Evolutionary conservation across 2,329 filamentous ascomycete genomes (phyloP).

Genomic region (Penicillium sp.): DNA sequence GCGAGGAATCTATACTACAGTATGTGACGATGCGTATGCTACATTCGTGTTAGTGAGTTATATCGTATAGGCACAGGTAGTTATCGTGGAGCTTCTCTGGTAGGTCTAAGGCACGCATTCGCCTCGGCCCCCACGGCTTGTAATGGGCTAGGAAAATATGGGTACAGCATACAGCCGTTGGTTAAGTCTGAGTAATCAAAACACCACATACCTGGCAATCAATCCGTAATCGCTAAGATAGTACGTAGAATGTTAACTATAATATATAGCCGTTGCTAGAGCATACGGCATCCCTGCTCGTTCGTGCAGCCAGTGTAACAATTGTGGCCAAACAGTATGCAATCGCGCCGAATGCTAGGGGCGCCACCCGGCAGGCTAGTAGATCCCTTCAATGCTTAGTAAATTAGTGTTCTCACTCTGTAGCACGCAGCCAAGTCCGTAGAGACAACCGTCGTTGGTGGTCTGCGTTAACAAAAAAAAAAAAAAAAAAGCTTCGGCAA

Average conservation of each 20-base stretch:
- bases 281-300: background rate
- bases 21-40: too few relatives aligned
- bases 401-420: background rate
- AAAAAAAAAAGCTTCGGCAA: background rate
- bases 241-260: too few relatives aligned
- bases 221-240: background rate
- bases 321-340: background rate
- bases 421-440: background rate
- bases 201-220: background rate
- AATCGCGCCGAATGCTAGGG: background rate
- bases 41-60: background rate
- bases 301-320: background rate
- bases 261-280: background rate
- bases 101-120: background rate
- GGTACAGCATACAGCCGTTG: too few relatives aligned
- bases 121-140: background rate
- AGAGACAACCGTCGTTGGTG: too few relatives aligned
- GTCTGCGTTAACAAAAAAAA: too few relatives aligned
- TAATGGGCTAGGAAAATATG: background rate
- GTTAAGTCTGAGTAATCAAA: background rate
- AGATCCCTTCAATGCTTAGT: background rate
- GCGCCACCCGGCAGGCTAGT: background rate
- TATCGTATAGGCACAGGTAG: background rate
- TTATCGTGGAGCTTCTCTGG: background rate
- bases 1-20: background rate